These are phyloP conservation scores for Yarrowia sp. DNA, from an alignment of 805 yeast genomes.

Conservation along the genomic window DNA sequence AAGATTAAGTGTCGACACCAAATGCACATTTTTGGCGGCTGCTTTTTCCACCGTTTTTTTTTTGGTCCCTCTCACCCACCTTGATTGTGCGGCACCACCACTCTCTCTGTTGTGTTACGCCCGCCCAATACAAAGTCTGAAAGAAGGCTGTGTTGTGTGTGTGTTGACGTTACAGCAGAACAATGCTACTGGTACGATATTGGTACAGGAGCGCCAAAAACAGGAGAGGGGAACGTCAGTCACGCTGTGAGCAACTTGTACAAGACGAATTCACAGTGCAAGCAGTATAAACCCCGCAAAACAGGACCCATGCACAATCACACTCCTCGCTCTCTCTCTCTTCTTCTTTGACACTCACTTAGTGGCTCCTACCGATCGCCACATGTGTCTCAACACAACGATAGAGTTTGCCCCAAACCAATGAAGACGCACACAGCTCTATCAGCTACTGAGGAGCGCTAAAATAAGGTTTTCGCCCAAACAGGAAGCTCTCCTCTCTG, in stretches of 20 bases:
- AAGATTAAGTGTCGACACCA: too few relatives aligned
- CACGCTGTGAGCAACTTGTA: background rate
- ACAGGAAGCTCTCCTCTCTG: background rate
- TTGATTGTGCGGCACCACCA: constrained; percentile 10
- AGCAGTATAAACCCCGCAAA: too few relatives aligned
- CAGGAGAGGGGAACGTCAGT: background rate
- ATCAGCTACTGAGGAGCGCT: background rate
- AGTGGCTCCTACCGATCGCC: background rate
- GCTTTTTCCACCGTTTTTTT: background rate
- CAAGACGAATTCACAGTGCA: too few relatives aligned
- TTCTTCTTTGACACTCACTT: too few relatives aligned
- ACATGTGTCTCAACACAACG: constrained; percentile 1
- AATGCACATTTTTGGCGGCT: too few relatives aligned
- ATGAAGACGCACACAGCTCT: background rate
- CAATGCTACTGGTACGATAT: background rate
- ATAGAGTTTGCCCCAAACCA: constrained; percentile 13
- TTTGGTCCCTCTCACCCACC: background rate
- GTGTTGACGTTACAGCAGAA: constrained; percentile 9
- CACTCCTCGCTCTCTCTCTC: too few relatives aligned
- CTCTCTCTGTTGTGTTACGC: background rate
- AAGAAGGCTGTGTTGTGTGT: background rate
- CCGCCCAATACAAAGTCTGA: background rate
- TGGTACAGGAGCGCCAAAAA: background rate
- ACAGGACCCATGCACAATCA: background rate
- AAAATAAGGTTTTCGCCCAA: background rate